These are phyloP conservation scores for Pecoramyces ruminantium DNA, from an alignment of 192 early-diverging fungal genomes.

Conservation along the genomic window DNA sequence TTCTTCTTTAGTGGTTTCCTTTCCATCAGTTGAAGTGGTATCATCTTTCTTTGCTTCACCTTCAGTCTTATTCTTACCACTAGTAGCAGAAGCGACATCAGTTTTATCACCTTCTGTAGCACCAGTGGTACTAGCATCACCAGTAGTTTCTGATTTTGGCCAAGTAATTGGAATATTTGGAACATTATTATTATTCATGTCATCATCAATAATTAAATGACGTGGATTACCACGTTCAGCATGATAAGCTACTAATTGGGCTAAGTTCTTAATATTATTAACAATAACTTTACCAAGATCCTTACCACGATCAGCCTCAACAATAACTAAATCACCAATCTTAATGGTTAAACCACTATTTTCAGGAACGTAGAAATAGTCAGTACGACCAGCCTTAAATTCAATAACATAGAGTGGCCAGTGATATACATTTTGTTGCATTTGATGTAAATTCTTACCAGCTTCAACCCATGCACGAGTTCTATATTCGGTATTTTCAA, in stretches of 20 bases:
- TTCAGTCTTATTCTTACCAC: neutral
- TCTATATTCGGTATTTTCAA: constrained; percentile 39
- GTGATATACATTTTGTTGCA: constrained; percentile 14
- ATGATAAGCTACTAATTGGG: constrained; percentile 21
- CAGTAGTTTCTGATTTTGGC: neutral
- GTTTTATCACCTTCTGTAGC: neutral
- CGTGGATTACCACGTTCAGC: neutral
- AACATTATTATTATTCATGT: neutral
- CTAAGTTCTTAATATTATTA: constrained; percentile 33
- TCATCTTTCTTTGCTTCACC: neutral
- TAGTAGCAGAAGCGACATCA: neutral
- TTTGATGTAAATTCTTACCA: constrained; percentile 32
- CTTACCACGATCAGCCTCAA: constrained; percentile 78
- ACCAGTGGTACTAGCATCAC: neutral
- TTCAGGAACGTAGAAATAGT: constrained; percentile 59
- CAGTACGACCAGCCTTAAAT: constrained; percentile 74
- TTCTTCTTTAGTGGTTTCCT: neutral
- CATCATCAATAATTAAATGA: neutral
- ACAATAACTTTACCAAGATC: constrained; percentile 71
- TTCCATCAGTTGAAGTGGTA: neutral
- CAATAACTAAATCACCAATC: constrained; percentile 65
- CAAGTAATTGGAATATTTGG: neutral
- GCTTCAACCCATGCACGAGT: constrained; percentile 35
- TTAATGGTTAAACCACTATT: constrained; percentile 18
- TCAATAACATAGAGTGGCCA: constrained; percentile 64